phyloP scores from a whole-genome alignment of 106 monocot genomes.

The Alisma plantagoaquatica region DNA sequence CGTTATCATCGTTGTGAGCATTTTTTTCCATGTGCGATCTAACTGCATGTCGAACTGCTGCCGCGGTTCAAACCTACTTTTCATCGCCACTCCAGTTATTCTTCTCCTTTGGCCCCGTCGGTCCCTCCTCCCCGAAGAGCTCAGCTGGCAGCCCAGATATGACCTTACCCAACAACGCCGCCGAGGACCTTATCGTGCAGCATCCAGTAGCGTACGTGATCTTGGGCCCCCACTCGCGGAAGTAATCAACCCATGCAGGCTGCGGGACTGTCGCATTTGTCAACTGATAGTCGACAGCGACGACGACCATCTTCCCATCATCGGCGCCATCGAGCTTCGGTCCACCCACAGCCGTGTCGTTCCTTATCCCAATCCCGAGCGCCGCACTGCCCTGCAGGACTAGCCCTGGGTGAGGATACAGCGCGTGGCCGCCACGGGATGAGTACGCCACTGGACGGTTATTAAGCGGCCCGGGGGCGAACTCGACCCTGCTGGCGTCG shows the following conservation, averaged over 20 bases:
- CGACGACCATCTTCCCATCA: constrained; percentile 25
- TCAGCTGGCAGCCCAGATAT: constrained; percentile 38
- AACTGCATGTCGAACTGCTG: too few species aligned
- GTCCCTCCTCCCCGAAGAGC: constrained; percentile 17
- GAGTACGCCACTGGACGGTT: constrained; percentile 48
- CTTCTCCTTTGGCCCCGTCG: constrained; percentile 17
- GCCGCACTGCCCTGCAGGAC: constrained; percentile 41
- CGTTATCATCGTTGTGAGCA: too few species aligned
- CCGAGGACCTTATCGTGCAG: constrained; percentile 45
- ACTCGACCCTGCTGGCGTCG: constrained; percentile 39
- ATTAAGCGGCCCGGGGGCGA: constrained; percentile 9
- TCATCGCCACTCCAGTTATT: constrained; percentile 13
- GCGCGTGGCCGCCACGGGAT: constrained; percentile 59
- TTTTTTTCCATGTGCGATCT: too few species aligned
- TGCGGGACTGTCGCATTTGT: constrained; percentile 15
- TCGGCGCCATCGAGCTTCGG: constrained; percentile 29
- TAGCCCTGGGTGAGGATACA: constrained; percentile 41
- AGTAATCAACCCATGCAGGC: constrained; percentile 65
- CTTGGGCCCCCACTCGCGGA: constrained; percentile 74
- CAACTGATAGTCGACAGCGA: constrained; percentile 43
- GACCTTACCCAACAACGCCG: constrained; percentile 26
- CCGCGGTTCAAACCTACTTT: background rate
- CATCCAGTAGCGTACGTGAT: constrained; percentile 30
- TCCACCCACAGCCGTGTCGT: constrained; percentile 52
- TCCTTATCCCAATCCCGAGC: constrained; percentile 45